A percentile compares a stretch with the other conserved stretches of the same genome.
phyloP scores from a whole-genome alignment of 2,329 filamentous ascomycete genomes.

The Monosporascus sp. region DNA sequence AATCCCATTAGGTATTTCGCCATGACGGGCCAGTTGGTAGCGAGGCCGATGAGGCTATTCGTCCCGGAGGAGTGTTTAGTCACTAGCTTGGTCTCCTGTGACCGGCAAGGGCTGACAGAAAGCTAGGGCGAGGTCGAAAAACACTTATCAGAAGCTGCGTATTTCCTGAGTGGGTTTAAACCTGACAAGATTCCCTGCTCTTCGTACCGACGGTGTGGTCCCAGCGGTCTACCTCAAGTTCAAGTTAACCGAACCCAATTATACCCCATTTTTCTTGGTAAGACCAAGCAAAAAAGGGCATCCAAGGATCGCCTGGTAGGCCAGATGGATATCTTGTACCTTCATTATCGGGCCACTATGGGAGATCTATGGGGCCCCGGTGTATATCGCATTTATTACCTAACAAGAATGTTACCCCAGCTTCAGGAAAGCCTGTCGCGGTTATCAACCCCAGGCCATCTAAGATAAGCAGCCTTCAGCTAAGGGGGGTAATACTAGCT shows the following conservation, averaged over 20 bases:
- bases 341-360: not conserved
- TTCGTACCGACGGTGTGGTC: not conserved
- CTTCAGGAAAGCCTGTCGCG: not conserved
- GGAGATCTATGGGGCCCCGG: slow-evolving; percentile 7
- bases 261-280: not conserved
- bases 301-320: too few relatives aligned
- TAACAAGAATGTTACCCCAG: slow-evolving; percentile 1
- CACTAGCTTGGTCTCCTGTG: not conserved
- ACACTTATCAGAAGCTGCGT: not conserved
- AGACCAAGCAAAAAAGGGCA: too few relatives aligned
- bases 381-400: slow-evolving; percentile 2
- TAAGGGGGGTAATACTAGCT: slow-evolving; percentile 6
- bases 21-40: too few relatives aligned
- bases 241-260: not conserved
- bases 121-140: too few relatives aligned
- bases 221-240: not conserved
- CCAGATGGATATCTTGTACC: not conserved
- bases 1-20: too few relatives aligned
- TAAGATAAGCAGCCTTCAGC: slow-evolving; percentile 6
- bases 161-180: slow-evolving; percentile 6
- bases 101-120: not conserved
- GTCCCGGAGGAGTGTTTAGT: not conserved
- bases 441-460: not conserved
- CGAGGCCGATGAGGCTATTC: slow-evolving; percentile 1
- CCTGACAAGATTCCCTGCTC: not conserved